A percentile compares a stretch with the other conserved stretches of the same genome.
Conservation (phyloP, 257 asterid species). For the Schizonepeta tenuifolia region DNA sequence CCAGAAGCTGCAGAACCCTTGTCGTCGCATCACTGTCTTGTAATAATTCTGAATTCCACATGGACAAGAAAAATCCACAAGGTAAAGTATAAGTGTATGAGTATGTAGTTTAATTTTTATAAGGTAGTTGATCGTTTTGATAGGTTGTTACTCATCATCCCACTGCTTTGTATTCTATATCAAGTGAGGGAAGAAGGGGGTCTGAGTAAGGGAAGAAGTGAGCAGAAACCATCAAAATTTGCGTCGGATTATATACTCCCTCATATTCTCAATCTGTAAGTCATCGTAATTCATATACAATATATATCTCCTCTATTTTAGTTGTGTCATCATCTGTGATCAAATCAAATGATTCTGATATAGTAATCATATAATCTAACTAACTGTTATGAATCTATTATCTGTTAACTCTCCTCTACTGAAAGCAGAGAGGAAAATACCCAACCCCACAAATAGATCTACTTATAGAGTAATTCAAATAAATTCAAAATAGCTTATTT, state of each 20-base stretch:
- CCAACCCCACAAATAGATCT: no score
- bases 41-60: background rate
- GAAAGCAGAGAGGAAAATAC: no score
- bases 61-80: background rate
- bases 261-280: slow-evolving; percentile 76
- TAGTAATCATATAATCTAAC: no score
- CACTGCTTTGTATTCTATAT: background rate
- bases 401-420: no score
- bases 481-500: no score
- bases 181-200: slow-evolving; percentile 24
- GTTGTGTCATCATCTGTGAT: background rate
- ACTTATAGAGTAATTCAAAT: no score
- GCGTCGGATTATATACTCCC: slow-evolving; percentile 59
- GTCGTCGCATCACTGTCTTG: no score
- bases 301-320: background rate
- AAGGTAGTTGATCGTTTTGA: background rate
- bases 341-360: background rate
- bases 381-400: no score
- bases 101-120: background rate
- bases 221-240: slow-evolving; percentile 36
- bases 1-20: background rate
- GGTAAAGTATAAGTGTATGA: background rate
- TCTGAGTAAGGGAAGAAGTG: slow-evolving; percentile 21
- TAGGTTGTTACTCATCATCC: background rate
- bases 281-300: no score